phyloP scores from a whole-genome alignment of 352 stramenopile species.

The Globisporangium takayamanum region DNA sequence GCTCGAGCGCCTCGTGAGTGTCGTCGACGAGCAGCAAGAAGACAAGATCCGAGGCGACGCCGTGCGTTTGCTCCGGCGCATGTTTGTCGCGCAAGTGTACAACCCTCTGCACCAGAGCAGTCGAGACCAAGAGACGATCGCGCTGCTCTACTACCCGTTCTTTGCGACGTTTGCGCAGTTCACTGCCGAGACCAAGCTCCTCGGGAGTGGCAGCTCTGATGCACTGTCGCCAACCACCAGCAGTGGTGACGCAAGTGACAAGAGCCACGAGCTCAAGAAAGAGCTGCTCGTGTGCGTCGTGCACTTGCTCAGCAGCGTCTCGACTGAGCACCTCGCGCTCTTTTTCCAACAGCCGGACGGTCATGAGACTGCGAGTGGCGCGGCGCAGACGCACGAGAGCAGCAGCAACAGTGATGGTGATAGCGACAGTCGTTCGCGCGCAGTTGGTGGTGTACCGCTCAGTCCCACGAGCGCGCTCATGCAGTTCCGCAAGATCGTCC shows the following conservation, averaged over 20 bases:
- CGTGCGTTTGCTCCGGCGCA: conserved; percentile 41
- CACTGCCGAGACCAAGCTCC: conserved; percentile 39
- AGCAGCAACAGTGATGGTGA: too few species aligned
- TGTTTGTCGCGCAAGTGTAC: conserved; percentile 58
- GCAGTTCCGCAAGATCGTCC: conserved; percentile 41
- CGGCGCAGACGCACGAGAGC: not conserved
- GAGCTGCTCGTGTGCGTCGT: conserved; percentile 58
- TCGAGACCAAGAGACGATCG: conserved; percentile 51
- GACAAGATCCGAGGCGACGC: conserved; percentile 51
- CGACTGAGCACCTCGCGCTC: conserved; percentile 25
- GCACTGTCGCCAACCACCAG: not conserved
- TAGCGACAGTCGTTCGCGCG: not conserved
- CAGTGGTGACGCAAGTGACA: conserved; percentile 1
- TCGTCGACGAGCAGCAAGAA: conserved; percentile 54
- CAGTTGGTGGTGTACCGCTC: conserved; percentile 11
- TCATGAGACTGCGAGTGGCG: not conserved
- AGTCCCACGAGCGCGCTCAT: conserved; percentile 34
- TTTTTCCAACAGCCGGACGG: conserved; percentile 33
- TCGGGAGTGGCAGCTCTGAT: conserved; percentile 13
- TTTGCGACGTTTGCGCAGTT: conserved; percentile 40
- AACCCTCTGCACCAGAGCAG: conserved; percentile 34
- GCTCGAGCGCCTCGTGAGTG: conserved; percentile 40
- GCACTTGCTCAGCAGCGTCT: conserved; percentile 58
- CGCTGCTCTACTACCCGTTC: conserved; percentile 54
- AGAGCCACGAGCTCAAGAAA: conserved; percentile 34